phyloP scores from a whole-genome alignment of 345 rosid genomes.

The Rhodamnia argentea region DNA sequence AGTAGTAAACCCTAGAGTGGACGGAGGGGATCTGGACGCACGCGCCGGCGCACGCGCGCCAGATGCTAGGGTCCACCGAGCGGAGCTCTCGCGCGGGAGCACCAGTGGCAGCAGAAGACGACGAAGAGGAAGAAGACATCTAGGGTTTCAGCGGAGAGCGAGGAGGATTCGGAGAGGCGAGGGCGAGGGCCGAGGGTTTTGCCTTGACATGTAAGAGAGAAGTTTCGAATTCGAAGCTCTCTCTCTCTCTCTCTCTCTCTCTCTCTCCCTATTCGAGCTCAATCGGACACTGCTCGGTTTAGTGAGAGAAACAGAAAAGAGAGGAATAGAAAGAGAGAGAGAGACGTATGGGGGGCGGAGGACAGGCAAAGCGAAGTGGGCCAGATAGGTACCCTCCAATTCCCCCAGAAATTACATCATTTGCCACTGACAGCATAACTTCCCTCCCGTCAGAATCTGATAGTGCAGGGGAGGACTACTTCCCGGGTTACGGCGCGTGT shows the following conservation, averaged over 20 bases:
- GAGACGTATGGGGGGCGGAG: neutral
- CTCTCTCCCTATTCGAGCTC: neutral
- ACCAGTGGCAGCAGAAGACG: conserved; percentile 10
- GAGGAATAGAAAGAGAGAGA: neutral
- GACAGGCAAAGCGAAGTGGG: neutral
- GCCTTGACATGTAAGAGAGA: conserved; percentile 1
- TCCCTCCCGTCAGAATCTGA: neutral
- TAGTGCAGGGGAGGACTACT: neutral
- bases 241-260: neutral
- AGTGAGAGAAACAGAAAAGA: neutral
- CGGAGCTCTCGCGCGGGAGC: conserved; percentile 19
- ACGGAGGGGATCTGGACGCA: conserved; percentile 48
- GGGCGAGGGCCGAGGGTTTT: neutral
- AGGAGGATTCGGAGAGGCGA: neutral
- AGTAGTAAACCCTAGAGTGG: conserved; percentile 69
- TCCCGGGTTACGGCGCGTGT: neutral
- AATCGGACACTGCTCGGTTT: neutral
- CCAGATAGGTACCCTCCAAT: neutral
- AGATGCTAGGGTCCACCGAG: conserved; percentile 46
- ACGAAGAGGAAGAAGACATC: neutral
- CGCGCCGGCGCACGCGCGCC: conserved; percentile 82
- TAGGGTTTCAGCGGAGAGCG: conserved; percentile 8
- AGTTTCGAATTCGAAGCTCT: neutral
- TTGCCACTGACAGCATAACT: neutral
- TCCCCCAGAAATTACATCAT: neutral